Evolutionary conservation across 2,329 filamentous ascomycete genomes (phyloP).

Genomic region (Neophaeococcomyces mojaviensis): DNA sequence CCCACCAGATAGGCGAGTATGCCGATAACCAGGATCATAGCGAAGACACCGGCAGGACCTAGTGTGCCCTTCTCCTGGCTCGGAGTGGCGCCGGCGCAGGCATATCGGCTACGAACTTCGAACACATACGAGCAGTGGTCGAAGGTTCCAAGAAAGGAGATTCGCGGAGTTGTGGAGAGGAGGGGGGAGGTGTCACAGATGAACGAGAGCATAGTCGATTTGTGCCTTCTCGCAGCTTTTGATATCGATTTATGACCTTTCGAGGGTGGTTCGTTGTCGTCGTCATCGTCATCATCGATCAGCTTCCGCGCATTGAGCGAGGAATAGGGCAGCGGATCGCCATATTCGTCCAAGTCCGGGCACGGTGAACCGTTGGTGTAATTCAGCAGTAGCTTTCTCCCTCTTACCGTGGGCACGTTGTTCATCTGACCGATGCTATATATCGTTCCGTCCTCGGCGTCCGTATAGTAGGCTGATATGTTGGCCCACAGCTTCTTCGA

Average conservation of each 20-base stretch:
- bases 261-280: conserved; percentile 26
- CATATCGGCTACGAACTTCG: conserved; percentile 77
- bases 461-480: conserved; percentile 43
- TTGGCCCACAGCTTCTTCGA: conserved; percentile 36
- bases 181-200: conserved; percentile 70
- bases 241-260: conserved; percentile 20
- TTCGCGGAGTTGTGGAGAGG: conserved; percentile 42
- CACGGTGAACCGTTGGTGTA: conserved; percentile 73
- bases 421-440: conserved; percentile 34
- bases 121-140: conserved; percentile 96
- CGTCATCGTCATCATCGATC: conserved; percentile 14
- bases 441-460: conserved; percentile 12
- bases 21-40: conserved; percentile 71
- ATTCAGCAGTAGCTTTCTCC: conserved; percentile 61
- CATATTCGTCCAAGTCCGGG: conserved; percentile 25
- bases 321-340: conserved; percentile 13
- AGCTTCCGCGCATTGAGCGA: conserved; percentile 14
- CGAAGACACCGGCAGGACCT: conserved; percentile 71
- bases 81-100: conserved; percentile 62
- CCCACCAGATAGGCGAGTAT: conserved; percentile 84
- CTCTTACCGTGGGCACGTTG: conserved; percentile 40
- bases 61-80: conserved; percentile 45
- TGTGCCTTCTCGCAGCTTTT: conserved; percentile 38
- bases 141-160: conserved; percentile 80
- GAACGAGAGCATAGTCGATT: conserved; percentile 85